phyloP scores from a whole-genome alignment of 116 monocot species.

The Zostera marina region DNA sequence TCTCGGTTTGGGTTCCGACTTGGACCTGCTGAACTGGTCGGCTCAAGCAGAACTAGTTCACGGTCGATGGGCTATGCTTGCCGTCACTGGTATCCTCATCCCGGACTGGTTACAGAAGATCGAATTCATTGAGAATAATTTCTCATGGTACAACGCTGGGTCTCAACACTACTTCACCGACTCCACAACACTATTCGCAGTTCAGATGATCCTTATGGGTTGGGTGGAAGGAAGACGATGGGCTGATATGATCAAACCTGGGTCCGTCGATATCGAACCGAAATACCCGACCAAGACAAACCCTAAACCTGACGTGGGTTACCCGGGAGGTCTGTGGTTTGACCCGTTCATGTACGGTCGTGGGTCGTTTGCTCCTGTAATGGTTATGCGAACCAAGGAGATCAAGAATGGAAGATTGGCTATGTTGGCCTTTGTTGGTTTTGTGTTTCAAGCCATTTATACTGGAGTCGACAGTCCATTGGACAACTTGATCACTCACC shows the following conservation, averaged over 20 bases:
- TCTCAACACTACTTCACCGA: conserved; percentile 55
- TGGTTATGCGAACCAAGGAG: conserved; percentile 83
- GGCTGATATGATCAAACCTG: conserved; percentile 54
- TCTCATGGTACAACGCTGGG: conserved; percentile 72
- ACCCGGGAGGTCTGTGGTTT: conserved; percentile 79
- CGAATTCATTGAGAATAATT: conserved; percentile 49
- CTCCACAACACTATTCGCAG: conserved; percentile 44
- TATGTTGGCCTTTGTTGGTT: conserved; percentile 81
- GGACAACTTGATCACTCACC: conserved; percentile 59
- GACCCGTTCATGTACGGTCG: conserved; percentile 77
- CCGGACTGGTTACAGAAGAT: conserved; percentile 51
- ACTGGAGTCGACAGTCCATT: conserved; percentile 40
- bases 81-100: conserved; percentile 65
- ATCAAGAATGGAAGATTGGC: conserved; percentile 92
- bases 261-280: conserved; percentile 50
- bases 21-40: conserved; percentile 65
- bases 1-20: conserved; percentile 83
- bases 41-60: conserved; percentile 91
- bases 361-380: conserved; percentile 70
- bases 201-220: conserved; percentile 64
- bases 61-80: conserved; percentile 90
- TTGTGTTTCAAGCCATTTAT: conserved; percentile 74
- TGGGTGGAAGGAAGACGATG: conserved; percentile 88
- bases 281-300: conserved; percentile 48
- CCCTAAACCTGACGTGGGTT: conserved; percentile 68